Evolutionary conservation across 2,329 filamentous ascomycete genomes (phyloP), one percentile per base, ranked within the genome.

Genomic region (Penicillium psychrosexuale): DNA sequence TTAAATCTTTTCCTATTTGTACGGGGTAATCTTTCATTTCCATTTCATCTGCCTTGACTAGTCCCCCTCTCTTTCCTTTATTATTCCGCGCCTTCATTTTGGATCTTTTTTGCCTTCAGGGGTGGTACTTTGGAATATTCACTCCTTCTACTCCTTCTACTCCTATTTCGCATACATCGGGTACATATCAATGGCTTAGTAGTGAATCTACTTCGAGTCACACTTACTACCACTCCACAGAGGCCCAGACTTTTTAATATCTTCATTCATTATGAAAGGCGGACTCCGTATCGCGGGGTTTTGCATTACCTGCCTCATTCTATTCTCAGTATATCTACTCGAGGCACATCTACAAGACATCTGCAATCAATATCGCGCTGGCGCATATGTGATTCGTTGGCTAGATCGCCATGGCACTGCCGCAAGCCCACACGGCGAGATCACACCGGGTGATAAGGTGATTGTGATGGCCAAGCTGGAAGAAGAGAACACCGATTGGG

Each of bases 401-500:
- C 42, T 67, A 43, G 62, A 66, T 47, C 59, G 45, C 48, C 61
- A 59, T 33, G 52, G 58, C 13, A 52, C 51, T n/a, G 42, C 17
- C 13, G 43, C 51, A 27, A 51, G 7, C 28, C 56, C 50, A 22
- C 30, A 54, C 3, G 45, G 52, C 39, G 48, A 59, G 36, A 58
- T 37, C 31, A 44, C 42, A 2, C 51, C 55, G 2, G 66, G 63
- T 6, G 72, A 77, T 60, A 77, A 76, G 46, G 69, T 74, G 12
- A 71, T 78, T 48, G 71, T 78, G 27, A 76, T 80, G 69, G 77
- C 77, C 15, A 76, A 70, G 56, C 54, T 78, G 13, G 66, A 72
- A 37, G 69, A 69, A 28, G 77, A 80, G 56, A 66, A 76, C 53
- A 75, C 76, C 7, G 62, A 70, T 17, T 81, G 78, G 78, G 75